These are phyloP conservation scores for Obelidium mucronatum DNA, from an alignment of 192 early-diverging fungal species.

Conservation along the genomic window DNA sequence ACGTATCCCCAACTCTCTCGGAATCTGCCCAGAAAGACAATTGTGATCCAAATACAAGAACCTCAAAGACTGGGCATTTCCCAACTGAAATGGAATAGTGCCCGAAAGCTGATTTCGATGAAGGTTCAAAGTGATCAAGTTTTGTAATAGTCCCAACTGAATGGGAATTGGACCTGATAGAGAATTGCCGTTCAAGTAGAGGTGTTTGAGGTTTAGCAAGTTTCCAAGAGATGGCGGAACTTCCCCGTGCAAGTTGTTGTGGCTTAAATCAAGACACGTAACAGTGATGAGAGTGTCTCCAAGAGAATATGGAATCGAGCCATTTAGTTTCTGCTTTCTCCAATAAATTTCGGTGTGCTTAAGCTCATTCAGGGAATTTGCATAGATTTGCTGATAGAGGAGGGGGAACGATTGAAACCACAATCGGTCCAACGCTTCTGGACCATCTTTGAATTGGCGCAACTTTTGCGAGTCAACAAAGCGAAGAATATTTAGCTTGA, in stretches of 20 bases:
- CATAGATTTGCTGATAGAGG: no score
- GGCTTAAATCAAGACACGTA: background rate
- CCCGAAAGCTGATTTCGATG: background rate
- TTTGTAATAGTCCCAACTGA: background rate
- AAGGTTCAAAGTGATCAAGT: background rate
- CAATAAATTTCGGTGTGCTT: no score
- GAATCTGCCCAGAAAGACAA: background rate
- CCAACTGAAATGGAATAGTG: background rate
- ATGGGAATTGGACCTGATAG: background rate
- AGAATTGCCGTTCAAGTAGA: background rate
- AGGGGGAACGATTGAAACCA: no score
- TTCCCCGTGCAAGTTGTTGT: background rate
- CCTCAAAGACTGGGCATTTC: background rate
- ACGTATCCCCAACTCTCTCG: no score
- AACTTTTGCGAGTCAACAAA: no score
- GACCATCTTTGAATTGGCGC: no score
- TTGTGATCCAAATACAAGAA: background rate
- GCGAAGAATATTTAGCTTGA: no score
- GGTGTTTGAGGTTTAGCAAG: background rate
- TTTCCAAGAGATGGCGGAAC: background rate
- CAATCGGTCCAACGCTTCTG: no score
- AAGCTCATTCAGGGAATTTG: no score
- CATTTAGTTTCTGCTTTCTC: no score
- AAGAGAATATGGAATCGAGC: background rate
- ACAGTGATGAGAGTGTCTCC: background rate